Base-by-base conservation (phyloP, 805 yeast genomes). In the Pichia cabralensis region DNA sequence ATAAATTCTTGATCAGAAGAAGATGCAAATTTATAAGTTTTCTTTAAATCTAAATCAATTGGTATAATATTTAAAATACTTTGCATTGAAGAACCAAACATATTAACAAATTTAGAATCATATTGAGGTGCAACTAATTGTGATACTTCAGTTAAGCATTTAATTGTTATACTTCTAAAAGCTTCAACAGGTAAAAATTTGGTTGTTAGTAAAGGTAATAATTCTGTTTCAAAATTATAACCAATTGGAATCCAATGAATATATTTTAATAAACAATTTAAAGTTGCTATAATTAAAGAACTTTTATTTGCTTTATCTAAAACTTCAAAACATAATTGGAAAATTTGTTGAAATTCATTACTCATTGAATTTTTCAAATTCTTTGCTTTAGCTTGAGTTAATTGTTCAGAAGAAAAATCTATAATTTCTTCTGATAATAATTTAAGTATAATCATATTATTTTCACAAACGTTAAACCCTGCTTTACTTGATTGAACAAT, bases 361-460 rank as follows among this genome's bases (percentile, higher is more conserved):
- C 82, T 71, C 83, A 92, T 78, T 48, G 85, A 81, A 31, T 71
- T 65, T 58, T 85, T 92, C 55, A 92, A 71, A 40, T 74, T 73
- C 49, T 78, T 73, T 6, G 95, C 83, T 61, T 89, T 89, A 6
- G 95, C 95, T 60, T 85, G 96, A 28, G 99, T 92, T 83, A 92
- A 79, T 55, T 84, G 95, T 45, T 88, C 96, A 32, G 86, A 84
- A n/a, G 94, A 78, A 55, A 69, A 92, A 61, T 92, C 97, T 55
- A 89, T 92, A 14, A 92, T 94, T 61, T 92, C 99, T 62, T 92
- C 99, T 34, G 94, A 79, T 47, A 92, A 69, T 44, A 92, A 66
- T 49, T 80, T 81, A 55, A 92, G 69, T 40, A 92, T 88, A 42
- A 78, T 76, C 97, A 92, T 89, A 61, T 92, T 92, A 63, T 92